These are phyloP conservation scores for Aciculosporium take DNA, from an alignment of 2,329 filamentous ascomycete species.

Conservation along the genomic window DNA sequence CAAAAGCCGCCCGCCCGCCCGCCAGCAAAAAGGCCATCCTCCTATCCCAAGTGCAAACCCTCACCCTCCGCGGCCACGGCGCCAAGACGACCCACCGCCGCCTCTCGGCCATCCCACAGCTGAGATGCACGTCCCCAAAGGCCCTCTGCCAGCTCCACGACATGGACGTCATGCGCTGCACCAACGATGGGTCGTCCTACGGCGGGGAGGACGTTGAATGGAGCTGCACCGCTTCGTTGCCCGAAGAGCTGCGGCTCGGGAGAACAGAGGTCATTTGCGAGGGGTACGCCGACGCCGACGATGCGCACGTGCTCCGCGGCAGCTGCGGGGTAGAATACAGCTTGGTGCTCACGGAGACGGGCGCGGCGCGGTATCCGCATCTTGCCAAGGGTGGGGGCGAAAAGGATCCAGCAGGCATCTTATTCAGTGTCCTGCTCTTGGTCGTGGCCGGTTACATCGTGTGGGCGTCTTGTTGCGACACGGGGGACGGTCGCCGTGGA, in stretches of 20 bases:
- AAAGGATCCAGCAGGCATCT: slow-evolving; percentile 21
- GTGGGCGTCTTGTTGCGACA: slow-evolving; percentile 36
- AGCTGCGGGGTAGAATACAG: slow-evolving; percentile 89
- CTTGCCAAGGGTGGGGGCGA: slow-evolving; percentile 22
- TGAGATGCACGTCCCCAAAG: slow-evolving; percentile 58
- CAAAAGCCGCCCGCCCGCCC: slow-evolving; percentile 20
- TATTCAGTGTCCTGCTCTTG: slow-evolving; percentile 51
- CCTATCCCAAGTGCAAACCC: slow-evolving; percentile 51
- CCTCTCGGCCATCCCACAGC: slow-evolving; percentile 59
- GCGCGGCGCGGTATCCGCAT: slow-evolving; percentile 55
- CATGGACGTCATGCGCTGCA: slow-evolving; percentile 77
- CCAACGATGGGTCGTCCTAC: slow-evolving; percentile 72
- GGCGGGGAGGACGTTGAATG: slow-evolving; percentile 72
- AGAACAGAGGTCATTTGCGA: slow-evolving; percentile 86
- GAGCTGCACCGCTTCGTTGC: slow-evolving; percentile 59
- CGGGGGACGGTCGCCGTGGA: slow-evolving; percentile 6
- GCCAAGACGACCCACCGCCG: slow-evolving; percentile 62
- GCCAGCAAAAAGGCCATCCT: slow-evolving; percentile 40
- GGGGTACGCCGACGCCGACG: slow-evolving; percentile 62
- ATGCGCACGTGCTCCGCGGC: slow-evolving; percentile 77
- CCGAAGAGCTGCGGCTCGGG: slow-evolving; percentile 54
- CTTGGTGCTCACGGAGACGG: slow-evolving; percentile 60
- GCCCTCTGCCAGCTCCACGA: slow-evolving; percentile 54
- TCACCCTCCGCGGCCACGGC: slow-evolving; percentile 57
- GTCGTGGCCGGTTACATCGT: slow-evolving; percentile 47